phyloP scores from a whole-genome alignment of 2,329 filamentous ascomycete genomes.

The Botryotinia calthae region DNA sequence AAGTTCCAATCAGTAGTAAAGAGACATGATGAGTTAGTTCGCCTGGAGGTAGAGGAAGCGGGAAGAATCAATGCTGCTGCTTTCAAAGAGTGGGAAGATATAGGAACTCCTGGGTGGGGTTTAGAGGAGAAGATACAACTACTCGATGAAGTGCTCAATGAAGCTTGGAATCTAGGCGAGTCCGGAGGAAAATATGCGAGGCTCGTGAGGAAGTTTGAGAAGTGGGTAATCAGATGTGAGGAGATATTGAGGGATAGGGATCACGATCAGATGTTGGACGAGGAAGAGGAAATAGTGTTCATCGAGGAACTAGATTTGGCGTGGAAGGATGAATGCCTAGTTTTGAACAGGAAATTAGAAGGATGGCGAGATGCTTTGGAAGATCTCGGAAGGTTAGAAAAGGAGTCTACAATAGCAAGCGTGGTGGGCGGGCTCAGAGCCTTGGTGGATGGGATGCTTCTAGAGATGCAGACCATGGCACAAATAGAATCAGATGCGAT shows the following conservation, averaged over 20 bases:
- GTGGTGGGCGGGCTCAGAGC: conserved; percentile 49
- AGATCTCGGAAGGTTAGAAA: conserved; percentile 43
- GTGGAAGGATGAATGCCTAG: conserved; percentile 59
- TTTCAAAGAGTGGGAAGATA: conserved; percentile 49
- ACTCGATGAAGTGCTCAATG: conserved; percentile 55
- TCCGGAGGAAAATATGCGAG: conserved; percentile 55
- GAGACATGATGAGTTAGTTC: conserved; percentile 44
- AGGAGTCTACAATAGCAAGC: conserved; percentile 44
- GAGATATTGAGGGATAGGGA: conserved; percentile 48
- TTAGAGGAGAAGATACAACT: conserved; percentile 57
- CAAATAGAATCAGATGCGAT: conserved; percentile 58
- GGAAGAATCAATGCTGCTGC: conserved; percentile 52
- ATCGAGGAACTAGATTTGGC: conserved; percentile 53
- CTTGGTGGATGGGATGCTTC: conserved; percentile 58
- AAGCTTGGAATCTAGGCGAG: conserved; percentile 57
- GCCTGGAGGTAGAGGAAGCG: conserved; percentile 46
- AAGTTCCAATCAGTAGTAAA: conserved; percentile 44
- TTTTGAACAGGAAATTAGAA: conserved; percentile 54
- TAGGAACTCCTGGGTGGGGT: conserved; percentile 36
- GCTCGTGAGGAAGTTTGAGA: conserved; percentile 56
- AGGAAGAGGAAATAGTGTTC: conserved; percentile 46
- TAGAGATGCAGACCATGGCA: conserved; percentile 61
- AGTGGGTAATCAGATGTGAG: conserved; percentile 52
- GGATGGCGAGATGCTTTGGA: conserved; percentile 50
- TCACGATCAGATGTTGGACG: conserved; percentile 26